These are phyloP conservation scores for Xerocomellus intermedius DNA, from an alignment of 768 basidiomycete genomes.

Conservation along the genomic window DNA sequence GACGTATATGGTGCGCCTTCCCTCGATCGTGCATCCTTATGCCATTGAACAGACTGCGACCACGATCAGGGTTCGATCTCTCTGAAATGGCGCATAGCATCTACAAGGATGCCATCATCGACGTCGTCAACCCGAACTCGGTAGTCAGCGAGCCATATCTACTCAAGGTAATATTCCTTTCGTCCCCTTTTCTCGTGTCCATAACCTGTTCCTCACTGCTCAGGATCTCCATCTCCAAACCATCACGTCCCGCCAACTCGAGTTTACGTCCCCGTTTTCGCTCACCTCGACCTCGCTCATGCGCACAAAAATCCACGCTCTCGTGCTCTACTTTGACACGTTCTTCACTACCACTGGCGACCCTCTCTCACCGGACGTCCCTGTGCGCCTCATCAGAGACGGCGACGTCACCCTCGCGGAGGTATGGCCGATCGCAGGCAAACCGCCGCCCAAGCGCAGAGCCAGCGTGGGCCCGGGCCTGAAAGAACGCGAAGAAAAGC, in stretches of 20 bases:
- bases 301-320: slow-evolving; percentile 66
- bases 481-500: slow-evolving; percentile 40
- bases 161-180: slow-evolving; percentile 56
- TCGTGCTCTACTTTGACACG: slow-evolving; percentile 93
- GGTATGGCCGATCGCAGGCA: slow-evolving; percentile 76
- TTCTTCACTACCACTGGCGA: slow-evolving; percentile 74
- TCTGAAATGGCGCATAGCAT: slow-evolving; percentile 74
- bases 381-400: slow-evolving; percentile 56
- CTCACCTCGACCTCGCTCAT: slow-evolving; percentile 61
- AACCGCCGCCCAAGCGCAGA: slow-evolving; percentile 55
- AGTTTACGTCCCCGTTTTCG: slow-evolving; percentile 76
- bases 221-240: slow-evolving; percentile 76
- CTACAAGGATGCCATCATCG: slow-evolving; percentile 81
- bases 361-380: slow-evolving; percentile 48
- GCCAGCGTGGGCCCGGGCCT: slow-evolving; percentile 49
- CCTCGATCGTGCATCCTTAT: background rate
- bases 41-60: background rate
- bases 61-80: slow-evolving; percentile 75
- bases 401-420: slow-evolving; percentile 67
- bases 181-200: background rate
- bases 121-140: slow-evolving; percentile 66
- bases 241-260: slow-evolving; percentile 67
- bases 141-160: slow-evolving; percentile 60
- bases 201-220: background rate
- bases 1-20: slow-evolving; percentile 76